A percentile compares a stretch with the other conserved stretches of the same genome.
Evolutionary conservation across 805 yeast genomes (phyloP).

Genomic region (Candida vaughaniae): DNA sequence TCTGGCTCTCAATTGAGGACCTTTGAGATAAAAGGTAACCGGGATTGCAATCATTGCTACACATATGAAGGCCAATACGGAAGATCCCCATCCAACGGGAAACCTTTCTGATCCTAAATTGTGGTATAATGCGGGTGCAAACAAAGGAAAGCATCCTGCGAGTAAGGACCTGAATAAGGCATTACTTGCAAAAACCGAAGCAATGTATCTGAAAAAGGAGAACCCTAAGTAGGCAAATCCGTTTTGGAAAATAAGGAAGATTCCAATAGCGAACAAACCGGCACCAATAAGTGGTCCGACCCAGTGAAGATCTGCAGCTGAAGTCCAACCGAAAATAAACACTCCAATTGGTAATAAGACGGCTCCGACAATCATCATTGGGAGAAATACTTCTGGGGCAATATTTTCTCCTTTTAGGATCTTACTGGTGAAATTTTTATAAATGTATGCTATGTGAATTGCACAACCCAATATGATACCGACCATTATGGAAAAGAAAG

Average conservation of each 20-base stretch:
- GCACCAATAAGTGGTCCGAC: slow-evolving; percentile 48
- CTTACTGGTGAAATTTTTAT: slow-evolving; percentile 22
- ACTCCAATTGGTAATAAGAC: slow-evolving; percentile 43
- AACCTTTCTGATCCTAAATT: slow-evolving; percentile 48
- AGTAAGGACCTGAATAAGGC: slow-evolving; percentile 46
- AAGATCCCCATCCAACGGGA: slow-evolving; percentile 62
- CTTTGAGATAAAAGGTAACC: slow-evolving; percentile 41
- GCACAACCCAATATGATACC: slow-evolving; percentile 45
- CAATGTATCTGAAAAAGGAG: slow-evolving; percentile 50
- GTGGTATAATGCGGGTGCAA: slow-evolving; percentile 59
- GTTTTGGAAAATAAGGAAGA: slow-evolving; percentile 51
- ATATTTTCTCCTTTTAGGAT: slow-evolving; percentile 23
- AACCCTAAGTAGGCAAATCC: slow-evolving; percentile 49
- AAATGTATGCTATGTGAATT: slow-evolving; percentile 25
- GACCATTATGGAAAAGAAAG: slow-evolving; percentile 48
- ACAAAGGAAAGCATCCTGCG: slow-evolving; percentile 64
- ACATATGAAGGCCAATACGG: slow-evolving; percentile 13
- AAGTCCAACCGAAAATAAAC: slow-evolving; percentile 52
- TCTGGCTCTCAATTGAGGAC: slow-evolving; percentile 45
- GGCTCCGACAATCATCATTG: slow-evolving; percentile 41
- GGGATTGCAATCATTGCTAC: slow-evolving; percentile 26
- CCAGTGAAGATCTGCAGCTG: slow-evolving; percentile 45
- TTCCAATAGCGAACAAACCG: slow-evolving; percentile 38
- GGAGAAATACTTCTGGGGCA: slow-evolving; percentile 44
- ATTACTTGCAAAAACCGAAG: slow-evolving; percentile 62